Base-by-base conservation (phyloP, 2,329 filamentous ascomycete genomes). In the Epichloe elymi region DNA sequence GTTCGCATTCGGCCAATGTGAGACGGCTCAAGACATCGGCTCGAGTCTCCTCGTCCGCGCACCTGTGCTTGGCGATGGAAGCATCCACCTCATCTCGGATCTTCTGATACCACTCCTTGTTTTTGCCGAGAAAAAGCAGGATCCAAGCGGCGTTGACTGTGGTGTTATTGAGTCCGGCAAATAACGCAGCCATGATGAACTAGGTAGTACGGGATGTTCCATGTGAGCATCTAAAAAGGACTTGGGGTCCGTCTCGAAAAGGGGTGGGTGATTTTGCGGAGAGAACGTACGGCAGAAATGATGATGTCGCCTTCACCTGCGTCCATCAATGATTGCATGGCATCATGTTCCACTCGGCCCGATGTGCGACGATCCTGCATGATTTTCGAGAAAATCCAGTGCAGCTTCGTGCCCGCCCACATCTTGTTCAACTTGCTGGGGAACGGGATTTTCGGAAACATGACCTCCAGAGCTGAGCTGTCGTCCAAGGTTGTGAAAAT, bases 81-180 rank as follows among this genome's bases (percentile, higher is more conserved):
- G 55, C 56, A 47, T 73, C 65, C 15, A 81, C 66, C 60, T 82
- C 76, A 7, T 65, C 62, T 30, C 67, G 71, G 2, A 72, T 63
- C 45, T 67, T 65, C 11, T 51, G 54, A 37, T 70, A 67, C 79
- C 79, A 73, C 49, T 71, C 51, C 15, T 68, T 61, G 57, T 75
- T 59, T 49, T 69, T 52, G 50, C 74, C 60, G 49, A 82, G 66
- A 66, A 75, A 70, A 60, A 71, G 54, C 54, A 80, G 60, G 54
- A 79, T 63, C 69, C 72, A 79, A 2, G 72, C 71, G 1, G 74
- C 72, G 55, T 77, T 79, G 59, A 78, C 71, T 39, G 75, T 76
- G 23, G 66, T 75, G 61, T 80, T 81, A n/a, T 79, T 56, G 36
- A 75, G 65, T n/a, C 76, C 77, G 1, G 77, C 76, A 58, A 77